Evolutionary conservation across 345 rosid species (phyloP), one percentile per base, ranked within the genome.

Genomic region (Arabidopsis suecica): DNA sequence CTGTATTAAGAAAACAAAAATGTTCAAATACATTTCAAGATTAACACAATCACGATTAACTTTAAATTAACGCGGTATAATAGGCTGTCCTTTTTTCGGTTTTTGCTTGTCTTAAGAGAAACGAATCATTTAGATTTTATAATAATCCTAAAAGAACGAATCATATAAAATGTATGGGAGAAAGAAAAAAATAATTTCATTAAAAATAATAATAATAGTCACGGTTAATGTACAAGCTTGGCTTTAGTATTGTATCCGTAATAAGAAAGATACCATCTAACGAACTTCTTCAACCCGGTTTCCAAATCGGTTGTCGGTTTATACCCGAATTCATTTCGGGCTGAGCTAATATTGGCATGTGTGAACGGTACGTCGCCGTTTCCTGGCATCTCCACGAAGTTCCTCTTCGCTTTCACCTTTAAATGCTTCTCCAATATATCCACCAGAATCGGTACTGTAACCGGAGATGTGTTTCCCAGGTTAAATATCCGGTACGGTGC

Each of bases 291-390:
- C 79, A 91, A 84, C 68, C 95, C 94, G 84, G 97, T 86, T 73
- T 88, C 87, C 83, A 91, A 85, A 85, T 91, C 95, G 61, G 94
- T 91, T 22, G 89, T 87, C 55, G 97, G 95, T 64, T 84, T 87
- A 63, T 91, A 91, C 85, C 95, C 94, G 65, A 87, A 79, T 62
- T 74, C 88, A 7, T 51, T 65, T 60, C 80, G 84, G 63, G 96
- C 96, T n/a, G 65, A 65, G 74, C 90, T 88, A 9, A 90, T 90
- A 71, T 90, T 90, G 2, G 96, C 96, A 18, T 90, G 96, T 0
- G 96, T 90, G 68, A 83, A 90, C 32, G 94, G 94, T 12, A 91
- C 97, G 93, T 91, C 97, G 69, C 97, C 97, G 86, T 91, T 91
- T 73, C 97, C 89, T 0, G 97, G 95, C 92, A 91, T 89, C 22